Conservation (phyloP, 192 early-diverging fungal genomes). For the Piromyces sp. region DNA sequence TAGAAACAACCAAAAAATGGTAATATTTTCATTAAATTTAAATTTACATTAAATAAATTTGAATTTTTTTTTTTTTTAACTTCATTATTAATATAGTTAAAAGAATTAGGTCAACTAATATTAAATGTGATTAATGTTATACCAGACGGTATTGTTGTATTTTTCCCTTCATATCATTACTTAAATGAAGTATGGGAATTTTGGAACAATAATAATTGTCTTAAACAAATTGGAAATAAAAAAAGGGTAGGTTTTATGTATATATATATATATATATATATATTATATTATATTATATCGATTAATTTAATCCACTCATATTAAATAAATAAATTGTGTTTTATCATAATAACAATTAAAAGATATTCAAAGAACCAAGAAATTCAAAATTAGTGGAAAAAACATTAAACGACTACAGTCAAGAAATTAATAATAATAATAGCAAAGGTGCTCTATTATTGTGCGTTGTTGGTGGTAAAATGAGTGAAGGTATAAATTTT, state of each 20-base stretch:
- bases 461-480: slow-evolving; percentile 75
- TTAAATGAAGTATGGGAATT: slow-evolving; percentile 36
- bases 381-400: slow-evolving; percentile 27
- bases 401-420: slow-evolving; percentile 39
- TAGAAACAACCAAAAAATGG: slow-evolving; percentile 21
- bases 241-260: slow-evolving; percentile 49
- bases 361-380: slow-evolving; percentile 57
- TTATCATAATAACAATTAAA: background rate
- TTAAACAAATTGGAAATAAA: slow-evolving; percentile 26
- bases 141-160: slow-evolving; percentile 72
- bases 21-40: slow-evolving; percentile 11
- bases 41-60: too few species aligned
- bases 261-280: too few species aligned
- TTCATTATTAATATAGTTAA: too few species aligned
- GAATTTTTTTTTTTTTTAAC: too few species aligned
- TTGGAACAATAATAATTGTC: slow-evolving; percentile 28
- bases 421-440: slow-evolving; percentile 15
- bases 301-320: too few species aligned
- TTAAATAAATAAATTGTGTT: background rate
- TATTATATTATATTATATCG: too few species aligned
- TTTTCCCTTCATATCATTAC: slow-evolving; percentile 68
- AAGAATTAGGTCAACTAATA: slow-evolving; percentile 52
- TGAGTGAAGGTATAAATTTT: slow-evolving; percentile 80
- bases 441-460: slow-evolving; percentile 57
- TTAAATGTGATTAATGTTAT: slow-evolving; percentile 53